Evolutionary conservation across 257 asterid genomes (phyloP).

Genomic region (Rhazya stricta): DNA sequence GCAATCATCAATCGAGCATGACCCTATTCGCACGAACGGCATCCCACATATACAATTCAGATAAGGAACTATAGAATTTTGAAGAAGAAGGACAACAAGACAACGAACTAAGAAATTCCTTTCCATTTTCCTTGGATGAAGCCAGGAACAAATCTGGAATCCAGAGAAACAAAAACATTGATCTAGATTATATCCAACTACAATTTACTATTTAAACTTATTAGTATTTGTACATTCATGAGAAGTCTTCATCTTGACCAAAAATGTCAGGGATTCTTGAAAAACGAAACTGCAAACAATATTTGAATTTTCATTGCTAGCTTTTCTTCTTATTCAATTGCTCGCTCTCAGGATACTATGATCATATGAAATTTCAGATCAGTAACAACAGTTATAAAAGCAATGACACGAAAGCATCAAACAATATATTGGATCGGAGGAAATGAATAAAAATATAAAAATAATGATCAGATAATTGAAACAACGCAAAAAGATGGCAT

Average conservation of each 20-base stretch:
- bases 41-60: background rate
- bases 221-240: slow-evolving; percentile 1
- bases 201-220: background rate
- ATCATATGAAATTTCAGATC: slow-evolving; percentile 6
- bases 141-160: background rate
- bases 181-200: background rate
- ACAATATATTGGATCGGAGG: background rate
- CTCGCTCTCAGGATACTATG: background rate
- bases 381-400: background rate
- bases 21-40: no score
- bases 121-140: background rate
- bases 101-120: background rate
- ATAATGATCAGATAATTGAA: background rate
- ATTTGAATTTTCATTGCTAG: background rate
- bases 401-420: background rate
- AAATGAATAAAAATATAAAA: background rate
- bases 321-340: background rate
- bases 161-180: background rate
- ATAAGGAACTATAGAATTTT: background rate
- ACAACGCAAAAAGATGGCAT: background rate
- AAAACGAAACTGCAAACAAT: background rate
- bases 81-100: background rate
- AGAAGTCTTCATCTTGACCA: slow-evolving; percentile 3
- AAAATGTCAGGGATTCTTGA: background rate
- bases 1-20: background rate